Evolutionary conservation across 2,329 filamentous ascomycete genomes (phyloP).

Genomic region (Chalaropsis thielavioides): DNA sequence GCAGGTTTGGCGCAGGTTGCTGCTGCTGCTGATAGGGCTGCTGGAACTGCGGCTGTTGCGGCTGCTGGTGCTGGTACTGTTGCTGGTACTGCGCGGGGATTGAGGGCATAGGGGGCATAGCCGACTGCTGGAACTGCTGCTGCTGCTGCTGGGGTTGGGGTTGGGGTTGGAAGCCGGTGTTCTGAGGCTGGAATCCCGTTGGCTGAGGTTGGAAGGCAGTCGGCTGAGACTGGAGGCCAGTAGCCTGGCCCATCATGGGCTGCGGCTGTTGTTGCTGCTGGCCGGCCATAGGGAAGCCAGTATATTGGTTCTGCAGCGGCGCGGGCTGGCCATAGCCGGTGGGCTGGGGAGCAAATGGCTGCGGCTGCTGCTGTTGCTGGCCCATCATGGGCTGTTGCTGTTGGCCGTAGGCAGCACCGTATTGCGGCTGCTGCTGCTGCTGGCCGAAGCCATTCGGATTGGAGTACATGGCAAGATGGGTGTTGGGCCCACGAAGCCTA

Average conservation of each 20-base stretch:
- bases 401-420: slow-evolving; percentile 36
- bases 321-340: slow-evolving; percentile 40
- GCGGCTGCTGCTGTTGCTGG: slow-evolving; percentile 36
- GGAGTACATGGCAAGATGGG: slow-evolving; percentile 55
- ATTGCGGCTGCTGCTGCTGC: slow-evolving; percentile 38
- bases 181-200: slow-evolving; percentile 14
- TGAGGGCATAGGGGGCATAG: slow-evolving; percentile 43
- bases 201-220: slow-evolving; percentile 15
- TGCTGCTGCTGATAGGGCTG: slow-evolving; percentile 31
- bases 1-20: slow-evolving; percentile 28
- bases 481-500: slow-evolving; percentile 19
- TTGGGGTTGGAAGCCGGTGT: slow-evolving; percentile 15
- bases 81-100: slow-evolving; percentile 47
- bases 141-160: slow-evolving; percentile 26
- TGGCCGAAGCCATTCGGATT: slow-evolving; percentile 64
- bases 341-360: slow-evolving; percentile 40
- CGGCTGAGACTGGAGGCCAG: slow-evolving; percentile 15
- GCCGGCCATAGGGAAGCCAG: slow-evolving; percentile 42
- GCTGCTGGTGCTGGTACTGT: slow-evolving; percentile 37
- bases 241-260: slow-evolving; percentile 42
- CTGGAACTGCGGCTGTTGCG: slow-evolving; percentile 31
- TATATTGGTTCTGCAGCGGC: slow-evolving; percentile 43
- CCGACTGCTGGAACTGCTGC: slow-evolving; percentile 43
- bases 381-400: slow-evolving; percentile 13
- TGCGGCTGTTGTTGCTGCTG: slow-evolving; percentile 40